Conservation (phyloP, 305 asterid species). For the Solanum hybrid region DNA sequence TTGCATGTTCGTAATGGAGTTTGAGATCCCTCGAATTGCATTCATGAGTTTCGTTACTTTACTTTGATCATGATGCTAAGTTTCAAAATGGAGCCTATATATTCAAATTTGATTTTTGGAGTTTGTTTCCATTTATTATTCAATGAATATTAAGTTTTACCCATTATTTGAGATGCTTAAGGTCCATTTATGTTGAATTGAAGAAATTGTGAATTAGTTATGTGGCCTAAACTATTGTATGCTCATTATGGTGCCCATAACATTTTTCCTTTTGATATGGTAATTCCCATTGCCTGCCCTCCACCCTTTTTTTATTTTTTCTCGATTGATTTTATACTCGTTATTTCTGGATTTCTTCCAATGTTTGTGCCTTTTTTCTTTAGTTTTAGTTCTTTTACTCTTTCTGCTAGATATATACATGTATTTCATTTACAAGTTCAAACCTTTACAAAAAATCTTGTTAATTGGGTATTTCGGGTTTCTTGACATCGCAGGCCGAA, state of each 20-base stretch:
- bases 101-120: background rate
- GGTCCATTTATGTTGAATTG: background rate
- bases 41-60: constrained; percentile 3
- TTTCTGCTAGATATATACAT: background rate
- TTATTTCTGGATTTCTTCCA: background rate
- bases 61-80: background rate
- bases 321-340: background rate
- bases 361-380: background rate
- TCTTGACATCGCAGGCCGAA: constrained; percentile 16
- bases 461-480: background rate
- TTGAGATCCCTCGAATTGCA: background rate
- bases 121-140: background rate
- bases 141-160: background rate
- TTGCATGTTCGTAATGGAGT: background rate
- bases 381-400: background rate
- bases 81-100: background rate
- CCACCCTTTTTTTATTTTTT: background rate
- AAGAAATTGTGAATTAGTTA: background rate
- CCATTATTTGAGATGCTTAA: background rate
- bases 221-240: background rate
- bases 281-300: background rate
- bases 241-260: background rate
- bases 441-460: background rate
- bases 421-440: background rate
- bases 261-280: background rate